Conservation (phyloP, 2,329 filamentous ascomycete species). For the Hymenoscyphus salicellus region DNA sequence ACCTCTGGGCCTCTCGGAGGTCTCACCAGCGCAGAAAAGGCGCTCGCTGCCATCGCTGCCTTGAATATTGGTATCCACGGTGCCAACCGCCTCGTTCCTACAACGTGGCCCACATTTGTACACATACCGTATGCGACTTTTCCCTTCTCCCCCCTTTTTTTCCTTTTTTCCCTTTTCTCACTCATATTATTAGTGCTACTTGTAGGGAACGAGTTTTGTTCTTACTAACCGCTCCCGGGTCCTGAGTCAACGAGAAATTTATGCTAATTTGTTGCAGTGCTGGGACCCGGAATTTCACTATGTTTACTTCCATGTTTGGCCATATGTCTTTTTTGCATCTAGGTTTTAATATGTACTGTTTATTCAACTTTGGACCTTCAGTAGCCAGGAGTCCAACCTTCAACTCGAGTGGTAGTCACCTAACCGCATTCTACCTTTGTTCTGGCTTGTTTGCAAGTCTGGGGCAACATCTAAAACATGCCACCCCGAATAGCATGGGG, state of each 20-base stretch:
- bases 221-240: too few species aligned
- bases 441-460: neutral
- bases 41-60: neutral
- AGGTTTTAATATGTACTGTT: neutral
- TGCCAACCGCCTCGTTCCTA: neutral
- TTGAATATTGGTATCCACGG: neutral
- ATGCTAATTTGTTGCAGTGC: neutral
- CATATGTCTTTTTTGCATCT: neutral
- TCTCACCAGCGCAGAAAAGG: neutral
- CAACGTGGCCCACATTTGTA: neutral
- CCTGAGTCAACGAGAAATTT: too few species aligned
- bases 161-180: too few species aligned
- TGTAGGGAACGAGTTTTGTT: too few species aligned
- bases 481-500: neutral
- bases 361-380: neutral
- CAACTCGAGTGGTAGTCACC: neutral
- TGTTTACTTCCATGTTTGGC: neutral
- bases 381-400: neutral
- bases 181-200: too few species aligned
- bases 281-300: neutral
- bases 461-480: neutral
- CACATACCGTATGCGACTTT: neutral
- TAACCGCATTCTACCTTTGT: neutral
- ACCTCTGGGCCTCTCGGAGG: neutral
- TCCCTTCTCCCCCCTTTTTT: too few species aligned